Conservation (phyloP, 2,329 filamentous ascomycete species). For the Colletotrichum sp. region DNA sequence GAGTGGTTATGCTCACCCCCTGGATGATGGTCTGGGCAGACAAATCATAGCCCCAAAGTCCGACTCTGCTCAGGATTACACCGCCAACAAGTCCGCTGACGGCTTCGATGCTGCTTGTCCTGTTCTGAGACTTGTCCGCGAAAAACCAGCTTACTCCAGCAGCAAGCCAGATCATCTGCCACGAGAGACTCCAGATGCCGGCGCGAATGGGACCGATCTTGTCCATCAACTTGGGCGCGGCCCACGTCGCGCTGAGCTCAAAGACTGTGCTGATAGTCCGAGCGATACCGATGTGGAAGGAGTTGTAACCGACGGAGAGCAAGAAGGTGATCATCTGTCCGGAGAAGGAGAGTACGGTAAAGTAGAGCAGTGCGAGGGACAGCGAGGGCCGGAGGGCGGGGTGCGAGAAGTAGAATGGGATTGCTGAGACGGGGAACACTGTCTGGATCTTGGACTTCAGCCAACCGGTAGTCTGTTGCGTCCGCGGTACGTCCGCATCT, state of each 20-base stretch:
- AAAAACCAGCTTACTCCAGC: conserved; percentile 50
- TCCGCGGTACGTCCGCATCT: neutral
- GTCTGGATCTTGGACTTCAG: neutral
- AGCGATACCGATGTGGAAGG: conserved; percentile 57
- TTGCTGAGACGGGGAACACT: conserved; percentile 23
- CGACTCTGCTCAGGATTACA: neutral
- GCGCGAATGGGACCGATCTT: conserved; percentile 64
- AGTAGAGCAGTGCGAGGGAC: conserved; percentile 62
- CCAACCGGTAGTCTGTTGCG: neutral
- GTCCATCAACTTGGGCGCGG: conserved; percentile 60
- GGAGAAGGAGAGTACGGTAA: conserved; percentile 64
- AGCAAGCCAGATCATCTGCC: conserved; percentile 65
- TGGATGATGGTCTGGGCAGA: neutral
- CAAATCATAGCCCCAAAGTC: conserved; percentile 1
- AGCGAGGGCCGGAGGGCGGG: conserved; percentile 66
- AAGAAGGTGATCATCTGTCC: conserved; percentile 72
- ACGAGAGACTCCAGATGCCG: conserved; percentile 74
- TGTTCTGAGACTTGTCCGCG: neutral
- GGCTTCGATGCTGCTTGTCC: neutral
- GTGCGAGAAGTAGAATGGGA: conserved; percentile 56
- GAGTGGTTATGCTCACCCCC: neutral
- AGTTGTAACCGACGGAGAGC: conserved; percentile 56
- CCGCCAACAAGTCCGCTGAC: neutral
- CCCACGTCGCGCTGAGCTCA: conserved; percentile 67
- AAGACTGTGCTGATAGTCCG: conserved; percentile 58